Evolutionary conservation across 192 early-diverging fungal genomes (phyloP).

Genomic region (Allomyces javanicus): DNA sequence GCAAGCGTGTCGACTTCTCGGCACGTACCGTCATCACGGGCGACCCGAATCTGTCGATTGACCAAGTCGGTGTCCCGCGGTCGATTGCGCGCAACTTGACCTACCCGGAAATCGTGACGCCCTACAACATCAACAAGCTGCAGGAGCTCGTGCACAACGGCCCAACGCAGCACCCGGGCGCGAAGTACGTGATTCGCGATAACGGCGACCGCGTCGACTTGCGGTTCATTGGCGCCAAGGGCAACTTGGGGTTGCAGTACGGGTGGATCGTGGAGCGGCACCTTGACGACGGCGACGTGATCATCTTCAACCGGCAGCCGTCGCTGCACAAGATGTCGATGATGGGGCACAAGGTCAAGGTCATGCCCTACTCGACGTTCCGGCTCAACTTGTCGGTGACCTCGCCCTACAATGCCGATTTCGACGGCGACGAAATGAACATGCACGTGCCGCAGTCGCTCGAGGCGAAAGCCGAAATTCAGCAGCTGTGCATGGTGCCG

Average conservation of each 20-base stretch:
- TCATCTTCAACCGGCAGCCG: conserved; percentile 99
- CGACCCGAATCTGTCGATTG: conserved; percentile 91
- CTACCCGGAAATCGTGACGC: conserved; percentile 90
- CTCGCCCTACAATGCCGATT: conserved; percentile 97
- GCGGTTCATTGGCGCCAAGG: conserved; percentile 59
- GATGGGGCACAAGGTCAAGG: conserved; percentile 94
- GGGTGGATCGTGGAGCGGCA: conserved; percentile 93
- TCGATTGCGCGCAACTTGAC: conserved; percentile 93
- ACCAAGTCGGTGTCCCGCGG: conserved; percentile 94
- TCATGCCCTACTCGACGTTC: conserved; percentile 99
- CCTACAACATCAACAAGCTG: conserved; percentile 80
- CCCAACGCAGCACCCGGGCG: conserved; percentile 81
- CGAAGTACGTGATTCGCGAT: conserved; percentile 88
- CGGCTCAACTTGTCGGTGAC: conserved; percentile 92
- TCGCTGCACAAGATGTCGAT: conserved; percentile 99
- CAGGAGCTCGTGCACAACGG: conserved; percentile 78
- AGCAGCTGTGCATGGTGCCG: conserved; percentile 94
- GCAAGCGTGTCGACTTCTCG: conserved; percentile 98
- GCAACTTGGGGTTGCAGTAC: conserved; percentile 64
- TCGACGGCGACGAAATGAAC: conserved; percentile 99
- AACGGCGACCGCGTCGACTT: conserved; percentile 86
- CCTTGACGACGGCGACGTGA: conserved; percentile 79
- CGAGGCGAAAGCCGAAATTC: conserved; percentile 85
- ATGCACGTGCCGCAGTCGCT: conserved; percentile 95
- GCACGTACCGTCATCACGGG: conserved; percentile 98